phyloP scores from a whole-genome alignment of 495 filamentous ascomycete genomes.

The Lindgomyces ingoldianus region DNA sequence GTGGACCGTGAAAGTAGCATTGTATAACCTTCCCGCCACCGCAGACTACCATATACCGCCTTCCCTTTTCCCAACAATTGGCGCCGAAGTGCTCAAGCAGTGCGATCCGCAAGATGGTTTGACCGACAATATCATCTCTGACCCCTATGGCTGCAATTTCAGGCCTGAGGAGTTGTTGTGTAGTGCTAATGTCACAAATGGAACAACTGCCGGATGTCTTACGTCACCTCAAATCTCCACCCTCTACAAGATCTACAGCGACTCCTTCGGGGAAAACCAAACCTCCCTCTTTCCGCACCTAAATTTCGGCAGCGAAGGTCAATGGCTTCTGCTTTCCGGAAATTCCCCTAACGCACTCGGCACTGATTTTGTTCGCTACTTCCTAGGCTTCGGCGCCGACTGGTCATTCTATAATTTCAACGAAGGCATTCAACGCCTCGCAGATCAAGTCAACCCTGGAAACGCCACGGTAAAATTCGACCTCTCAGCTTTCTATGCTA shows the following conservation, averaged over 20 bases:
- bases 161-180: slow-evolving; percentile 58
- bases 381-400: slow-evolving; percentile 40
- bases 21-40: slow-evolving; percentile 41
- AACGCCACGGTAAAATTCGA: slow-evolving; percentile 50
- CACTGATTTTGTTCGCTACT: slow-evolving; percentile 47
- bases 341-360: slow-evolving; percentile 48
- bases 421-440: slow-evolving; percentile 47
- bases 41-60: slow-evolving; percentile 56
- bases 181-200: slow-evolving; percentile 34
- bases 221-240: slow-evolving; percentile 58
- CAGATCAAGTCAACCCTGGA: slow-evolving; percentile 50
- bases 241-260: slow-evolving; percentile 55
- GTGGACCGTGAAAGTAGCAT: slow-evolving; percentile 45
- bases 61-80: slow-evolving; percentile 54
- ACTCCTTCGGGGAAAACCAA: slow-evolving; percentile 54
- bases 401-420: slow-evolving; percentile 45
- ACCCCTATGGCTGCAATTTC: slow-evolving; percentile 60
- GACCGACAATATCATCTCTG: slow-evolving; percentile 64
- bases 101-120: slow-evolving; percentile 67
- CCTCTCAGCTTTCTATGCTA: slow-evolving; percentile 50
- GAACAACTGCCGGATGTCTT: slow-evolving; percentile 52
- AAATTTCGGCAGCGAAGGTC: slow-evolving; percentile 44
- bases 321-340: slow-evolving; percentile 16
- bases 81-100: slow-evolving; percentile 61
- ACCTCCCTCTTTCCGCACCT: slow-evolving; percentile 56